These are phyloP conservation scores for Orobanche coerulescens DNA, from an alignment of 257 asterid species.

Conservation along the genomic window DNA sequence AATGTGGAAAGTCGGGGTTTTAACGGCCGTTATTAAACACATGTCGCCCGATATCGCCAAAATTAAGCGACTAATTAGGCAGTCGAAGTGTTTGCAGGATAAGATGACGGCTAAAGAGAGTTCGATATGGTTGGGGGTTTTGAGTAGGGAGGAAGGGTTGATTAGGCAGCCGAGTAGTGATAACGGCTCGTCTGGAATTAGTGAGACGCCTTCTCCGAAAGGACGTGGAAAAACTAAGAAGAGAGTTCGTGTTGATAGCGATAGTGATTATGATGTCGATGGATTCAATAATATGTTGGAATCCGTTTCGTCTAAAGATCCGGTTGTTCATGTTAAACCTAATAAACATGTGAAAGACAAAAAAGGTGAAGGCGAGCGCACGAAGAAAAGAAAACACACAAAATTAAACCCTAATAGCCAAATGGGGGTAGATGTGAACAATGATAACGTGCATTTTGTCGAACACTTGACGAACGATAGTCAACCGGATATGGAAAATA, in stretches of 20 bases:
- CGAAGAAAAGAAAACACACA: slow-evolving; percentile 28
- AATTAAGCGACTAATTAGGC: slow-evolving; percentile 51
- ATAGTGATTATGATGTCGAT: slow-evolving; percentile 76
- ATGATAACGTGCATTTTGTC: slow-evolving; percentile 15
- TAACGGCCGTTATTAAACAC: slow-evolving; percentile 62
- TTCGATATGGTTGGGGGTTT: slow-evolving; percentile 67
- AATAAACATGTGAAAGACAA: slow-evolving; percentile 29
- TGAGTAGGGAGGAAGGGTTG: slow-evolving; percentile 62
- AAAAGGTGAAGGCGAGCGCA: slow-evolving; percentile 25
- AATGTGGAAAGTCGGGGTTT: slow-evolving; percentile 51
- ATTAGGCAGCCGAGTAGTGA: slow-evolving; percentile 56
- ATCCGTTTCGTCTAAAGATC: slow-evolving; percentile 57
- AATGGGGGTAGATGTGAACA: slow-evolving; percentile 22
- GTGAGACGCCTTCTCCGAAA: slow-evolving; percentile 50
- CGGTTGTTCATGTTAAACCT: slow-evolving; percentile 11
- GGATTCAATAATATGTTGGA: slow-evolving; percentile 41
- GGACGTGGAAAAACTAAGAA: slow-evolving; percentile 40
- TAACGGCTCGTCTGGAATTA: slow-evolving; percentile 59
- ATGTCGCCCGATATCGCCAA: slow-evolving; percentile 82
- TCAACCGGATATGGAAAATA: slow-evolving; percentile 20
- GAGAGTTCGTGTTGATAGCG: slow-evolving; percentile 47
- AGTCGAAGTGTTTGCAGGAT: slow-evolving; percentile 81
- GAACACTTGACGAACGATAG: slow-evolving; percentile 26
- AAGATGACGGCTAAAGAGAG: slow-evolving; percentile 93
- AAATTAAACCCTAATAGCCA: slow-evolving; percentile 27